Base-by-base conservation (phyloP, 129 eudicot species). In the Centaurea solstitialis region DNA sequence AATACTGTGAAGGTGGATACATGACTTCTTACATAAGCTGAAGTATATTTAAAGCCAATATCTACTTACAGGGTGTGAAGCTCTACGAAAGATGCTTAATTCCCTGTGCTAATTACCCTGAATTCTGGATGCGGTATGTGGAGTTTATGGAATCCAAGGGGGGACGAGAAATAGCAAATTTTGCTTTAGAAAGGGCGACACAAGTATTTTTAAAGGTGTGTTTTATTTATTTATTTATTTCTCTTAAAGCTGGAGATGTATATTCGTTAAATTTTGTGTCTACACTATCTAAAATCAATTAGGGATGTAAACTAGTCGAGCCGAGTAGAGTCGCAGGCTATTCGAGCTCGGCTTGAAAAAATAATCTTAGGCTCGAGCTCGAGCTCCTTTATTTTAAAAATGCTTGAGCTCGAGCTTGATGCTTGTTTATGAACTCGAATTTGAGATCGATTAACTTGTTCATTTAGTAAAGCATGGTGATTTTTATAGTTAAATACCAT, bases 71-170 rank as follows among this genome's bases (percentile, higher is more conserved):
- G 99, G 94, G 90, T 43, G 91, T 94, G 83, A 89, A 87, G 77
- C 78, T 92, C 43, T 92, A 92, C 43, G 99, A 92, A 79, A 90
- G 96, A 88, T 94, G 97, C 88, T 87, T 94, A 87, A 90, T 94
- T 50, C 81, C 97, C 6, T 94, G 99, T 90, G 97, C 99, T 72
- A 83, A 80, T 68, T 94, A 92, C 85, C 94, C 97, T 62, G 99
- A 94, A 82, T 94, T 92, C 78, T 94, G 99, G 99, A 90, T 92
- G 91, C 97, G 99, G 9, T 94, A 94, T 88, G 97, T 90, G 77
- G 99, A 94, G 69, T 90, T 87, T 57, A 88, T 90, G 91, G 94
- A 94, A 83, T 82, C 89, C 66, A 94, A 89, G 76, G 93, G 99
- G 85, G 99, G 97, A 61, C 86, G 91, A 38, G 94, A 92, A 72